Conservation (phyloP, 108 stramenopile genomes). For the Ochromonas danica region DNA sequence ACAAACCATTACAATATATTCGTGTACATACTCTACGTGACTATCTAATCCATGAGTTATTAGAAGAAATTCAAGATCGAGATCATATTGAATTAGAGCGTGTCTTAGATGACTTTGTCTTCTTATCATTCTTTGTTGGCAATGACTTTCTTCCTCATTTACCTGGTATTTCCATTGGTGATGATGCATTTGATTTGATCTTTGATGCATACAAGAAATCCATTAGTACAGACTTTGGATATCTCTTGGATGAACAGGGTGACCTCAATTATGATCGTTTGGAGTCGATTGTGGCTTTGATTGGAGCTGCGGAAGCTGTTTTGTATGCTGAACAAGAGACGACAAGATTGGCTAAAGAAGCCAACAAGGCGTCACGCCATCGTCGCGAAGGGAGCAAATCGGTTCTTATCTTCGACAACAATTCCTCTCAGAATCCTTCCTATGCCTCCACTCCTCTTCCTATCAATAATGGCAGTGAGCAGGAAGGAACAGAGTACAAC, state of each 20-base stretch:
- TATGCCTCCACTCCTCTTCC: background rate
- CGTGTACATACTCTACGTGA: constrained; percentile 90
- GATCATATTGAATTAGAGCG: constrained; percentile 23
- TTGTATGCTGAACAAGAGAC: background rate
- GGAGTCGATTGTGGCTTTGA: background rate
- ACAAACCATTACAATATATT: constrained; percentile 90
- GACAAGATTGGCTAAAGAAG: background rate
- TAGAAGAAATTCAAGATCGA: background rate
- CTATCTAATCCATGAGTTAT: constrained; percentile 85
- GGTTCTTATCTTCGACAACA: background rate
- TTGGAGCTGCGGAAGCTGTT: background rate
- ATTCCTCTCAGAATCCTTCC: background rate
- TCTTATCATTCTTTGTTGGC: constrained; percentile 25
- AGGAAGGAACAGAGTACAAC: background rate
- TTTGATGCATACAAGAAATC: constrained; percentile 26
- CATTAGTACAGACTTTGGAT: background rate
- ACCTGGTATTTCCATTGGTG: constrained; percentile 22
- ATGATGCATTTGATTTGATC: constrained; percentile 29
- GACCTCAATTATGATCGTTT: background rate
- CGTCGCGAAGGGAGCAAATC: background rate
- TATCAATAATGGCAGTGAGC: background rate
- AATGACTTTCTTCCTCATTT: constrained; percentile 34
- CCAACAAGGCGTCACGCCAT: background rate
- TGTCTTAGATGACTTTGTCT: constrained; percentile 33
- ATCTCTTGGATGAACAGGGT: background rate